Conservation (phyloP, 768 basidiomycete species). For the Russula sp. region DNA sequence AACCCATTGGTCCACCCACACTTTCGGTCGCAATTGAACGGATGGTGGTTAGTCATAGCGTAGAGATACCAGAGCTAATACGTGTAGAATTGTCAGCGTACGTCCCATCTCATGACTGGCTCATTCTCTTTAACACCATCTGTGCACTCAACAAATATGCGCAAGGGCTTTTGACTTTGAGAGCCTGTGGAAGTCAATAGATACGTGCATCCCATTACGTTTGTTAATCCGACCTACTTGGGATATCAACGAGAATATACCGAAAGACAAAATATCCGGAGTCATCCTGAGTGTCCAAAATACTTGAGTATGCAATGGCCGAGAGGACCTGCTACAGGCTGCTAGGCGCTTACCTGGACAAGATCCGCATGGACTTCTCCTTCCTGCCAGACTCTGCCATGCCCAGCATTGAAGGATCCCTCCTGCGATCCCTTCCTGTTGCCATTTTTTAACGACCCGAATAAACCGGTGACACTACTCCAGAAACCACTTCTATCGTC, state of each 20-base stretch:
- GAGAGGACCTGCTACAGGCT: slow-evolving; percentile 15
- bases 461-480: slow-evolving; percentile 61
- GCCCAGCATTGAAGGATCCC: slow-evolving; percentile 29
- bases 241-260: slow-evolving; percentile 74
- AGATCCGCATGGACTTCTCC: slow-evolving; percentile 81
- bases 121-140: slow-evolving; percentile 66
- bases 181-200: slow-evolving; percentile 42
- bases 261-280: slow-evolving; percentile 74
- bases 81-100: slow-evolving; percentile 2
- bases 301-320: background rate
- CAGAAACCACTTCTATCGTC: slow-evolving; percentile 35
- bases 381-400: slow-evolving; percentile 51
- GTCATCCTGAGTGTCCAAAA: slow-evolving; percentile 46
- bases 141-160: slow-evolving; percentile 64
- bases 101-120: slow-evolving; percentile 62
- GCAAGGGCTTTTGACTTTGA: slow-evolving; percentile 51
- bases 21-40: background rate
- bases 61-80: slow-evolving; percentile 28
- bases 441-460: slow-evolving; percentile 53
- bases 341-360: slow-evolving; percentile 48
- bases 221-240: slow-evolving; percentile 45
- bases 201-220: slow-evolving; percentile 30
- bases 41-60: background rate
- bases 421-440: slow-evolving; percentile 31
- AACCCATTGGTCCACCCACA: background rate